Percentiles rank a stretch among this genome's conserved stretches.
phyloP scores from a whole-genome alignment of 2,329 filamentous ascomycete genomes.

The Colletotrichum tropicicola region DNA sequence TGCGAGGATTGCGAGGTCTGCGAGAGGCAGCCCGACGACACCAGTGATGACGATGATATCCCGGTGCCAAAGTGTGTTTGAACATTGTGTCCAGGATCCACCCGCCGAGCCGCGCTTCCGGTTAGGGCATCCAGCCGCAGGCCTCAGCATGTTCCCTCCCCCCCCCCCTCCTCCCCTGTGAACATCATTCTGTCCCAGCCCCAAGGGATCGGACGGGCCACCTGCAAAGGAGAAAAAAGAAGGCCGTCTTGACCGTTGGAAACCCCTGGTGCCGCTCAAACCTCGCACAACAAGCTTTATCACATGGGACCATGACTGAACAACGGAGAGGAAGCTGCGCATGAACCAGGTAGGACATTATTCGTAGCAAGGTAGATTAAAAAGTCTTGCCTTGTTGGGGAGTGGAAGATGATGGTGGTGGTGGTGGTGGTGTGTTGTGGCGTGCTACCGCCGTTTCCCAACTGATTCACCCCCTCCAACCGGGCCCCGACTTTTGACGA shows the following conservation, averaged over 20 bases:
- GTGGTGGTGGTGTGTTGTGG: too few relatives aligned
- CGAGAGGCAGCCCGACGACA: background rate
- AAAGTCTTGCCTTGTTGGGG: too few relatives aligned
- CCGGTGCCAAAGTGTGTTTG: background rate
- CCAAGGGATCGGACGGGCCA: conserved; percentile 4
- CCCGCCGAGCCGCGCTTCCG: background rate
- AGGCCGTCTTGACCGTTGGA: background rate
- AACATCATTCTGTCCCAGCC: background rate
- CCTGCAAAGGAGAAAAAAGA: background rate
- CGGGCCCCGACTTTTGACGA: too few relatives aligned
- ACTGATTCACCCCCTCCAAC: too few relatives aligned
- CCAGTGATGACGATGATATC: background rate
- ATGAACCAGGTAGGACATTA: conserved; percentile 7
- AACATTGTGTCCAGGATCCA: background rate
- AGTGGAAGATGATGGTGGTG: too few relatives aligned
- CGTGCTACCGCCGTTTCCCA: too few relatives aligned
- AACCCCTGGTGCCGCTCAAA: too few relatives aligned
- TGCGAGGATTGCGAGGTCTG: background rate
- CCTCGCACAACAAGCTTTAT: background rate
- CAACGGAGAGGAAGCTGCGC: background rate
- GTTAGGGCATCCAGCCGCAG: too few relatives aligned
- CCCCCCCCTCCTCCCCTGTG: background rate
- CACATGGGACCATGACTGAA: too few relatives aligned
- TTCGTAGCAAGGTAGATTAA: conserved; percentile 12
- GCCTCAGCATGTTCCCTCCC: background rate